Evolutionary conservation across 169 alveolate genomes (phyloP).

Genomic region (Plasmodium malariae): DNA sequence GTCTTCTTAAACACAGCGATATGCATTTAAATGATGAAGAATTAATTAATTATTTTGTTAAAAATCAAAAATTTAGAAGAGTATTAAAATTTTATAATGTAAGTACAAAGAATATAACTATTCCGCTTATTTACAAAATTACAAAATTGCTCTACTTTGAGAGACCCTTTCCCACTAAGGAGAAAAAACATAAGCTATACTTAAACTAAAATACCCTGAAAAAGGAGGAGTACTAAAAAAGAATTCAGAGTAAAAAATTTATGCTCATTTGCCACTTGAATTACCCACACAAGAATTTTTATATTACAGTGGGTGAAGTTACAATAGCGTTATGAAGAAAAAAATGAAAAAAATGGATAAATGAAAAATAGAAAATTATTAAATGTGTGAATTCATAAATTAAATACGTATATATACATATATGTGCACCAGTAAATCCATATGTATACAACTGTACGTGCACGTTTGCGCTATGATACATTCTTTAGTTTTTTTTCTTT

Average conservation of each 20-base stretch:
- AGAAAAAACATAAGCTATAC: slow-evolving; percentile 22
- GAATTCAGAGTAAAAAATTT: too few relatives aligned
- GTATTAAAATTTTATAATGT: slow-evolving; percentile 48
- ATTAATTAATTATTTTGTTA: slow-evolving; percentile 38
- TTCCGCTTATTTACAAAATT: slow-evolving; percentile 65
- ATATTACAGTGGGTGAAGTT: too few relatives aligned
- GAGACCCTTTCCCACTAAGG: slow-evolving; percentile 70
- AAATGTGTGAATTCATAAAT: neutral
- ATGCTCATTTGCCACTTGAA: too few relatives aligned
- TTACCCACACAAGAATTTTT: too few relatives aligned
- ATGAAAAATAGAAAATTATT: neutral
- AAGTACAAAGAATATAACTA: slow-evolving; percentile 43
- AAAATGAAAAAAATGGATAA: neutral
- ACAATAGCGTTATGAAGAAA: neutral
- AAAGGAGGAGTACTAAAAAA: too few relatives aligned
- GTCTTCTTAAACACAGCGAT: slow-evolving; percentile 26
- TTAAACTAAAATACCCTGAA: too few relatives aligned
- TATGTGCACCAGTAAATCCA: neutral
- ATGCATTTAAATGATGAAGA: slow-evolving; percentile 43
- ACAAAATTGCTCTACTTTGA: slow-evolving; percentile 72
- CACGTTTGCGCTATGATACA: too few relatives aligned
- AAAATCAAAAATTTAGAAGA: slow-evolving; percentile 43
- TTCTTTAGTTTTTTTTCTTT: too few relatives aligned
- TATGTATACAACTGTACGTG: too few relatives aligned
- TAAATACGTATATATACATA: neutral